phyloP scores from a whole-genome alignment of 2,329 filamentous ascomycete genomes.

The Purpureocillium lavendulum region DNA sequence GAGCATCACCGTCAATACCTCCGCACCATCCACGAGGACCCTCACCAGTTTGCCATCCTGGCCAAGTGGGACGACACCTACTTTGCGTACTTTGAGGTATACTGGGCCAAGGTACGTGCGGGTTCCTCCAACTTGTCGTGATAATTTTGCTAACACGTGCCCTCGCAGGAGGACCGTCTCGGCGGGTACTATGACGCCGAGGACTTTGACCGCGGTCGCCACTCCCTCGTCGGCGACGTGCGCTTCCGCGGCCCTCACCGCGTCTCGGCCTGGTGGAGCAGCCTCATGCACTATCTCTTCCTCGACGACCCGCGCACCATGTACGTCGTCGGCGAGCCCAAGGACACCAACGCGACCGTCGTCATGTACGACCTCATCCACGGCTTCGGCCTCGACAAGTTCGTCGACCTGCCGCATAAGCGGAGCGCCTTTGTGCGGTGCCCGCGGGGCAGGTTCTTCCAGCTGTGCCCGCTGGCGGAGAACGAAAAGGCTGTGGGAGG shows the following conservation, averaged over 20 bases:
- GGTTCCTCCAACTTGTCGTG: no score
- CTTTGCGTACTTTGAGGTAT: slow-evolving; percentile 75
- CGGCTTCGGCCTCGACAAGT: slow-evolving; percentile 63
- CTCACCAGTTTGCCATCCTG: slow-evolving; percentile 62
- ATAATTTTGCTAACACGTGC: no score
- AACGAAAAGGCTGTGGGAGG: slow-evolving; percentile 48
- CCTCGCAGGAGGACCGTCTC: slow-evolving; percentile 46
- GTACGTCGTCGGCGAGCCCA: slow-evolving; percentile 60
- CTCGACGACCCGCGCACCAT: slow-evolving; percentile 51
- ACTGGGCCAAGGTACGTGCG: slow-evolving; percentile 55
- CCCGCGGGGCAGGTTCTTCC: slow-evolving; percentile 61
- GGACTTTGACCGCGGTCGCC: slow-evolving; percentile 50
- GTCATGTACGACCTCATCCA: slow-evolving; percentile 68
- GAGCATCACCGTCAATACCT: slow-evolving; percentile 70
- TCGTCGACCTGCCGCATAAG: slow-evolving; percentile 66
- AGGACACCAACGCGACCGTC: slow-evolving; percentile 60
- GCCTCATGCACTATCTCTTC: slow-evolving; percentile 54
- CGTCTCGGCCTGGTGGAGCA: slow-evolving; percentile 53
- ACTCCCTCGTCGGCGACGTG: slow-evolving; percentile 50
- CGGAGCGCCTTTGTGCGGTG: slow-evolving; percentile 59
- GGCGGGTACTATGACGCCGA: slow-evolving; percentile 46
- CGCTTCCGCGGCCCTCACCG: slow-evolving; percentile 52
- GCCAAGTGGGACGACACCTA: slow-evolving; percentile 61
- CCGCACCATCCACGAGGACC: slow-evolving; percentile 58
- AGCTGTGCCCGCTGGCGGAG: slow-evolving; percentile 51